Evolutionary conservation across 805 yeast species (phyloP), one percentile per base, ranked within the genome.

Genomic region (Ogataea philodendri): DNA sequence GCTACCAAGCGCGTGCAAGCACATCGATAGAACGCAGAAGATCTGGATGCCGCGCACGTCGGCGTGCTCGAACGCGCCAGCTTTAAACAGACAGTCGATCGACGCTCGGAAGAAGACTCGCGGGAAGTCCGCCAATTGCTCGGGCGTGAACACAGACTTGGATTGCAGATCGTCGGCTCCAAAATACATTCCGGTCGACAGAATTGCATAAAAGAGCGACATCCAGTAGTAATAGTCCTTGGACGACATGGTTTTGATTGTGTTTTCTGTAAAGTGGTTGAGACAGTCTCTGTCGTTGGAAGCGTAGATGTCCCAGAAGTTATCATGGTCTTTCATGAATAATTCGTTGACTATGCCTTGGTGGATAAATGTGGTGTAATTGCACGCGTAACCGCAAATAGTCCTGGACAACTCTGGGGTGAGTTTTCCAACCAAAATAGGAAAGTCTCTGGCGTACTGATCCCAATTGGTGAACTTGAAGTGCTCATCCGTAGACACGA

Each of bases 211-310:
- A 24, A 41, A 48, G 3, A 51, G 40, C 2, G 57, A 42, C 45
- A 53, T 46, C 57, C 56, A 51, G 32, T 46, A 53, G 24, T 49
- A 46, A 16, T 51, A 49, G 27, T 53, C 55, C 29, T 37, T 31
- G 2, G 46, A 22, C 5, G 48, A 39, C 18, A 26, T 24, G 1
- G 15, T 10, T 17, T 46, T 50, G 22, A 48, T 24, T 9, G 24
- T 28, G 28, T 39, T 39, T 7, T 37, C 25, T 9, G 32, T 26
- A 7, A 41, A 25, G 28, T 47, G 42, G 10, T 22, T 22, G 16
- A 51, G 18, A 18, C 45, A 45, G 9, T 29, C 9, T 2, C 31
- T 24, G 13, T 45, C 48, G 4, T 27, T 30, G 4, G 18, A 13
- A 13, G 42, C 48, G 32, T 44, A 28, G 3, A 28, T 25, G 13